Base-by-base conservation (phyloP, 352 stramenopile genomes). In the Aphanomyces astaci region DNA sequence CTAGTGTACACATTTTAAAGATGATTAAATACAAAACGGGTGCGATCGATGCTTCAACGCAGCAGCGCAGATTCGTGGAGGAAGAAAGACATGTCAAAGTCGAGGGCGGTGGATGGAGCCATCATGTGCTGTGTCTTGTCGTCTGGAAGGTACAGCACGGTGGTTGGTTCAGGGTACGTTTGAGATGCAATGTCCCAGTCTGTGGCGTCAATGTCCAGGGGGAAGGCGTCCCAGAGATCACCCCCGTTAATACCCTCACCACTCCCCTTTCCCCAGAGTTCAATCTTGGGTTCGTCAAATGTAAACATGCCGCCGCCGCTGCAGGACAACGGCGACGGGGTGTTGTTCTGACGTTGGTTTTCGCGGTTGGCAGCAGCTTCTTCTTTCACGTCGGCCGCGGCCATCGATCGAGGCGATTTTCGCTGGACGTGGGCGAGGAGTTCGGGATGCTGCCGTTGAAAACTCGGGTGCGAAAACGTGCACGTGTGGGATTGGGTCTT, bases 391-490 rank as follows among this genome's bases (percentile, higher is more conserved):
- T 53, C 45, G 45, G 22, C 13, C 7, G 9, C 22, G 19, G 13
- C 45, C 9, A 53, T 24, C 9, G 51, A 59, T 22, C 56, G 56
- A 19, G 56, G 56, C 24, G 56, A 65, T 27, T 65, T 65, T 32
- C 56, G 56, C 5, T 53, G 22, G 25, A 65, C 56, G 30, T 65
- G 56, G 2, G 31, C 4, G 22, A 65, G 40, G 36, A 65, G 56
- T 31, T 65, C 56, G 40, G 56, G 56, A 10, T 53, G 56, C 10
- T 46, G 36, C 33, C 56, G 56, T 17, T 53, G 82, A 65, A 92
- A 92, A 67, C 78, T 82, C 72, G 90, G 89, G 74, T 92, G 84
- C 71, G 79, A 89, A 73, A 92, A 92, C 43, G 84, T 92, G 73
- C 82, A 92, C 17, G 90, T 82, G 53, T 82, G 87, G 17, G 83